Conservation (phyloP, 768 basidiomycete species). For the Suillus occidentalis region DNA sequence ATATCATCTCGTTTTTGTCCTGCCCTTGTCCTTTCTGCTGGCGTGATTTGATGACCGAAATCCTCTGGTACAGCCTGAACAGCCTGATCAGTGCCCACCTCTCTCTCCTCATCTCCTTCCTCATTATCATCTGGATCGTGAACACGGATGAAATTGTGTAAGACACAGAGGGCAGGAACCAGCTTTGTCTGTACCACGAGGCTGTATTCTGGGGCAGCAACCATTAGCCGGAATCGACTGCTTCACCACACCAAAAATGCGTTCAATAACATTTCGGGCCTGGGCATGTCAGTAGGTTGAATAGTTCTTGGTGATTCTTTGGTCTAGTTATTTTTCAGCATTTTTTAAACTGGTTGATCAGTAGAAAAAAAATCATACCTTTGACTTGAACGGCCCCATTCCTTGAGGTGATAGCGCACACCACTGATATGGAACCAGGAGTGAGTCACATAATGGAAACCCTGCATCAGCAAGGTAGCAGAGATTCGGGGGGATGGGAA, state of each 20-base stretch:
- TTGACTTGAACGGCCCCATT: slow-evolving; percentile 24
- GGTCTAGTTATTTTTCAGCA: slow-evolving; percentile 10
- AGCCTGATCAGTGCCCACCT: not conserved
- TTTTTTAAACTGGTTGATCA: too few relatives aligned
- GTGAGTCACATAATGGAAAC: slow-evolving; percentile 19
- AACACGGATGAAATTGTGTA: slow-evolving; percentile 5
- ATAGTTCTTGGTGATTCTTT: slow-evolving; percentile 23
- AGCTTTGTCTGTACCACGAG: slow-evolving; percentile 1
- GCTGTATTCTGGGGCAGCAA: not conserved
- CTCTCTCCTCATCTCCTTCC: too few relatives aligned
- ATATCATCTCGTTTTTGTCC: not conserved
- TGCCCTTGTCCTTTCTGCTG: not conserved
- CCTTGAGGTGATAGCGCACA: slow-evolving; percentile 37
- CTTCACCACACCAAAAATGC: not conserved
- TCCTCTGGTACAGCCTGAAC: not conserved
- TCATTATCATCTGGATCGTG: not conserved
- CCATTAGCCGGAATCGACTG: not conserved
- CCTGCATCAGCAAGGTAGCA: slow-evolving; percentile 32
- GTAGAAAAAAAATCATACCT: too few relatives aligned
- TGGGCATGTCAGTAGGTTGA: slow-evolving; percentile 26
- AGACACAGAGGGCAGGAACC: slow-evolving; percentile 1
- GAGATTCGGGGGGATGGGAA: slow-evolving; percentile 16
- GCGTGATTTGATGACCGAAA: not conserved
- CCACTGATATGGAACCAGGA: slow-evolving; percentile 10
- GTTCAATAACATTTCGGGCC: slow-evolving; percentile 25